Base-by-base conservation (phyloP, 179 eudicot species). In the Patellifolia procumbens region DNA sequence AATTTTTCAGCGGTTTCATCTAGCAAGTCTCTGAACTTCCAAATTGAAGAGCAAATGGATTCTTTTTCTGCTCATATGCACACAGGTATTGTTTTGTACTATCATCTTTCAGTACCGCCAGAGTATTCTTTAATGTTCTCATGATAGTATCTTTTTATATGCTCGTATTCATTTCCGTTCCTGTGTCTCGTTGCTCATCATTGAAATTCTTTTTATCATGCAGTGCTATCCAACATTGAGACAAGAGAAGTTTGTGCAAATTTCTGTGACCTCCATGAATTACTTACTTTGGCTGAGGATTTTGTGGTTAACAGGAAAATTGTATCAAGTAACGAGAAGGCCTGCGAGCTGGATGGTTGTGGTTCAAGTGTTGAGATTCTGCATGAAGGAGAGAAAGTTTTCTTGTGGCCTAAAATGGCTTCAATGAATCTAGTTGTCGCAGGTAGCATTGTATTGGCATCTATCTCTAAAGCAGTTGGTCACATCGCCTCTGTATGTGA, bases 271-370 rank as follows among this genome's bases (percentile, higher is more conserved):
- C 70, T 84, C 35, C 63, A 77, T 73, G 93, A 87, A 51, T 78
- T 94, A 60, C 84, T 89, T 82, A 39, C 70, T 35, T 86, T 92
- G 55, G 49, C 83, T 55, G 91, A 91, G 75, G 86, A 94, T 83
- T 92, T 92, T 82, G 73, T 91, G 22, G 16, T 74, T 19, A 62
- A 79, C 53, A 81, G 88, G 82, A 85, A 82, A 78, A 75, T 91
- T 60, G 74, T 88, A 68, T 80, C 76, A 20, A 61, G 17, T 68
- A 70, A 68, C 65, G 74, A 79, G 76, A 49, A 34, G 74, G 63
- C 73, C 76, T 73, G 86, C 4, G 87, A 79, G 43, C 48, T 22
- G 22, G 66, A 65, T 74, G 71, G 37, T 49, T 52, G 68, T 72
- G 74, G 56, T 68, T 73, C 87, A 22, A 77, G 73, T 42, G 28